Base-by-base conservation (phyloP, 805 yeast species). In the Candida jianshihensis region DNA sequence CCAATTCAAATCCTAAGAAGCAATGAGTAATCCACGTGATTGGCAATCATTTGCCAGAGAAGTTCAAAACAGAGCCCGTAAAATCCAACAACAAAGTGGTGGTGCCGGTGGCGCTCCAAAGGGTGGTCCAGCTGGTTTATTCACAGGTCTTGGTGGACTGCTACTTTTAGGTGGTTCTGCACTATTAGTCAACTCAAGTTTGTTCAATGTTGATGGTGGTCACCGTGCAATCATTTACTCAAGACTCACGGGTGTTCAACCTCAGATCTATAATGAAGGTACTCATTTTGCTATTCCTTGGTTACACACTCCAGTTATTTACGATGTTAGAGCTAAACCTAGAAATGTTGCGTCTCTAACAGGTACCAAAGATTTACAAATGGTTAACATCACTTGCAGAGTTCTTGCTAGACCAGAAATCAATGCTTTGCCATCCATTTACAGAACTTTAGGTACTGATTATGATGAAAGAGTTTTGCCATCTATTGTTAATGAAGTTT, bases 381-480 rank as follows among this genome's bases (percentile, higher is more conserved):
- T 92, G 98, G 98, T 92, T 34, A 92, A 88, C 62, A 90, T 92
- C 56, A 90, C 97, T n/a, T 92, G 98, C 63, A 81, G 98, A 68
- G 98, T 92, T 19, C 73, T 92, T 51, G 82, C 94, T 38, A 80
- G 89, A 59, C 98, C 98, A 1, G 81, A 83, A 39, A 72, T 87
- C 20, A 60, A 63, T 35, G 77, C 87, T 35, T 70, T 92, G 48
- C 96, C 97, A 19, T 71, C 70, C 11, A 85, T 92, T 47, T 92
- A 75, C 67, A 79, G 97, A 57, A 92, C 98, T 2, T 69, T 92
- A 49, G 98, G 98, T 35, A 71, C 70, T 36, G 97, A 92, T 60
- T 92, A 90, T 63, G 98, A 92, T 58, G 98, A 92, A 66, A 80
- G 96, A 53, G 96, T 92, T 15, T 71, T 92, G 51, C 98, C 98